These are phyloP conservation scores for Backusella sp. DNA, from an alignment of 192 early-diverging fungal species.

Conservation along the genomic window DNA sequence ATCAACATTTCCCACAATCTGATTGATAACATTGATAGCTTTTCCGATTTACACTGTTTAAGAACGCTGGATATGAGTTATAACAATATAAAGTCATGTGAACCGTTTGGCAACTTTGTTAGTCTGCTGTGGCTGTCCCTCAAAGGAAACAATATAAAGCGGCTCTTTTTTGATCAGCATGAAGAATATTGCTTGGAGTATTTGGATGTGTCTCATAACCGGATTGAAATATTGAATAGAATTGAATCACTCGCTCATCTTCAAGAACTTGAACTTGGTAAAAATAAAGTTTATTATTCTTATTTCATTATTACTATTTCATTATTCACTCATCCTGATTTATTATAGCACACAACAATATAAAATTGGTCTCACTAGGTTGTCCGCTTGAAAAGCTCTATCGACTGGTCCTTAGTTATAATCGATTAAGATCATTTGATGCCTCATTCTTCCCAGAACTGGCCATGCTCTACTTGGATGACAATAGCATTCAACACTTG, in stretches of 20 bases:
- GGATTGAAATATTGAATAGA: constrained; percentile 39
- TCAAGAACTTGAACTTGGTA: constrained; percentile 43
- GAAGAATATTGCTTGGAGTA: constrained; percentile 33
- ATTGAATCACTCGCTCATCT: constrained; percentile 37
- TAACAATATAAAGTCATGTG: constrained; percentile 39
- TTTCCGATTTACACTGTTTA: constrained; percentile 8
- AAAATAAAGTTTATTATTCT: background rate
- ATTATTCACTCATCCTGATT: background rate
- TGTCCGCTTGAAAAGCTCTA: constrained; percentile 34
- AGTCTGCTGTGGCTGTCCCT: constrained; percentile 37
- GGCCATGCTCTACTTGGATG: constrained; percentile 43
- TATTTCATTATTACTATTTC: too few species aligned
- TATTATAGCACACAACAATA: constrained; percentile 31
- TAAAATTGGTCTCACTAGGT: constrained; percentile 40
- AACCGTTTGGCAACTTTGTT: constrained; percentile 38
- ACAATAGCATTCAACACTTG: constrained; percentile 40
- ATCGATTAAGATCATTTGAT: constrained; percentile 40
- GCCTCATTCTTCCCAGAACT: constrained; percentile 41
- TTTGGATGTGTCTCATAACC: constrained; percentile 45
- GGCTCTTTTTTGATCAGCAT: background rate
- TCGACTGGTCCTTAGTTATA: constrained; percentile 39
- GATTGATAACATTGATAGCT: constrained; percentile 38
- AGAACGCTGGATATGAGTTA: constrained; percentile 39
- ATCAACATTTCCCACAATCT: constrained; percentile 42
- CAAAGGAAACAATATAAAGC: constrained; percentile 35